These are phyloP conservation scores for Nidularia pulvinata DNA, from an alignment of 768 basidiomycete genomes.

Conservation along the genomic window DNA sequence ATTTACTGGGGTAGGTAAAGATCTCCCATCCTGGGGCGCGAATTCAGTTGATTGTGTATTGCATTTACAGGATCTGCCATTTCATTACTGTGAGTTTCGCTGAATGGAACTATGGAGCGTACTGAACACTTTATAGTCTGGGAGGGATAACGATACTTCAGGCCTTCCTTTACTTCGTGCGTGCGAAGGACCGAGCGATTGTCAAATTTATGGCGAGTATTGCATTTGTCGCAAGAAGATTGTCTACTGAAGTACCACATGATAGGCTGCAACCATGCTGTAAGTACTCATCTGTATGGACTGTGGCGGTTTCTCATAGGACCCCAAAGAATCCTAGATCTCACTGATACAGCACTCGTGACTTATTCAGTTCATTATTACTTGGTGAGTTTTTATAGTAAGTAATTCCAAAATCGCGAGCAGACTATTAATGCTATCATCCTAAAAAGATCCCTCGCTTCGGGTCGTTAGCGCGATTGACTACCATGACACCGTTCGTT, in stretches of 20 bases:
- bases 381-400: slow-evolving; percentile 20
- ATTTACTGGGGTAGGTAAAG: not conserved
- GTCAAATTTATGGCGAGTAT: slow-evolving; percentile 26
- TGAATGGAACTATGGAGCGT: not conserved
- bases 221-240: not conserved
- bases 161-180: slow-evolving; percentile 29
- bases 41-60: not conserved
- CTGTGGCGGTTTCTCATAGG: not conserved
- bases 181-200: slow-evolving; percentile 17
- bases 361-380: slow-evolving; percentile 46
- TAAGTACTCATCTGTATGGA: slow-evolving; percentile 6
- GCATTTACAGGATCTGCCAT: not conserved
- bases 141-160: not conserved
- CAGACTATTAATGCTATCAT: not conserved
- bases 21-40: not conserved
- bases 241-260: not conserved
- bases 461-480: slow-evolving; percentile 33
- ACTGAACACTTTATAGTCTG: not conserved
- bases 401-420: not conserved
- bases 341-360: slow-evolving; percentile 34
- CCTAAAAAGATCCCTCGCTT: slow-evolving; percentile 39
- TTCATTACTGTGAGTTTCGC: not conserved
- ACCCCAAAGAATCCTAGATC: slow-evolving; percentile 27
- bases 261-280: slow-evolving; percentile 23
- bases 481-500: slow-evolving; percentile 35